Evolutionary conservation across 2,329 filamentous ascomycete genomes (phyloP), one percentile per base, ranked within the genome.

Genomic region (Colletotrichum sp.): DNA sequence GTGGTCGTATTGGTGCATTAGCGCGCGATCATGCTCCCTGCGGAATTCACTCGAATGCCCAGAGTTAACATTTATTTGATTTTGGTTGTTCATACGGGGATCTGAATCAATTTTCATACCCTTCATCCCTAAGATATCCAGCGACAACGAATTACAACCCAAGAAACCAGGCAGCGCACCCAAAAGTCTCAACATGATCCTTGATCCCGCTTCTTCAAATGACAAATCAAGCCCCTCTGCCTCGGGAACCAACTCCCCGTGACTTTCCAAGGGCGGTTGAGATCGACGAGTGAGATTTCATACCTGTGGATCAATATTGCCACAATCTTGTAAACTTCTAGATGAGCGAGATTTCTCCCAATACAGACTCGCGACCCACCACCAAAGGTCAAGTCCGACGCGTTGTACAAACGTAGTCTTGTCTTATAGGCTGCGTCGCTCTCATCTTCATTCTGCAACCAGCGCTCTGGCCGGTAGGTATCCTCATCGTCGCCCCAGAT

Each of bases 401-500:
- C 80, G 57, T 86, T 86, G 85, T 87, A 88, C 3, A 78, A 75
- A 8, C 79, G 77, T 26, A 84, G 80, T 4, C 87, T 82, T 36
- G 78, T 72, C 44, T 83, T 73, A 64, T 83, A 87, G 13, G 76
- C 79, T 6, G 81, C 81, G 2, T 82, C 79, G 7, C 26, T 30
- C 78, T 88, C 86, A 5, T 71, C 76, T 7, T 81, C 78, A 4
- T 79, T 70, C 30, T 79, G 80, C 10, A 90, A 79, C 88, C 89
- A 91, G 5, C 89, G 82, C 66, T 89, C 88, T 0, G 89, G 88
- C 2, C 82, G 81, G 76, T 87, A 91, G 0, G 77, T 73, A 26
- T 89, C 84, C 0, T 85, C 84, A 72, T 90, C 87, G 0, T 82
- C 78, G 0, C 88, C 89, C 78, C 87, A 91, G 5, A 88, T 78